Evolutionary conservation across 768 basidiomycete species (phyloP).

Genomic region (Russula olivacea): DNA sequence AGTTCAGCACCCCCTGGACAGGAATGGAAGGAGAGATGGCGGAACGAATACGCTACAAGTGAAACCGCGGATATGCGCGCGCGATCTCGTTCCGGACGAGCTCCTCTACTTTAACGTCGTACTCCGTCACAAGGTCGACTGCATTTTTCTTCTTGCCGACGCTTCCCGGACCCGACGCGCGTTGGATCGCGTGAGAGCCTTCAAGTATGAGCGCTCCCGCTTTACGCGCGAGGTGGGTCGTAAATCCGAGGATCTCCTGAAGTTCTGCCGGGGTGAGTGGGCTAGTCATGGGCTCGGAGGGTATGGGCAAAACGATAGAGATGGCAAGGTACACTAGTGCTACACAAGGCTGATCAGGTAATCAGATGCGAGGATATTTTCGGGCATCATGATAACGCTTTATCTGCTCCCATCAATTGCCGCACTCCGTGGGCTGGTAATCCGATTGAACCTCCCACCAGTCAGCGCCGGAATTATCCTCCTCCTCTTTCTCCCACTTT

Average conservation of each 20-base stretch:
- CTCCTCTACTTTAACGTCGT: conserved; percentile 87
- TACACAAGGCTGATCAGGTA: no score
- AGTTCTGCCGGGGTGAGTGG: conserved; percentile 42
- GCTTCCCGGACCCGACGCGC: conserved; percentile 39
- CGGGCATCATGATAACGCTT: no score
- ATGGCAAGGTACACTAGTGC: no score
- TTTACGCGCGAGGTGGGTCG: conserved; percentile 59
- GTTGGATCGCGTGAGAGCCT: conserved; percentile 69
- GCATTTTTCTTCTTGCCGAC: conserved; percentile 88
- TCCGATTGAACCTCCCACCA: no score
- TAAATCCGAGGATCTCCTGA: conserved; percentile 59
- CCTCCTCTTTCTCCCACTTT: no score
- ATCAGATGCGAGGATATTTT: no score
- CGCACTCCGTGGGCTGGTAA: no score
- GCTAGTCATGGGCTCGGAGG: conserved; percentile 12
- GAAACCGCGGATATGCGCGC: conserved; percentile 62
- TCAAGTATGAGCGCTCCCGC: conserved; percentile 74
- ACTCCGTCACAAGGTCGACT: conserved; percentile 92
- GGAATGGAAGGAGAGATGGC: neutral
- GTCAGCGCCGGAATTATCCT: no score
- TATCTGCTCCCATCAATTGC: no score
- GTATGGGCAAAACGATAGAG: no score
- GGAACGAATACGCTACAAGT: conserved; percentile 49
- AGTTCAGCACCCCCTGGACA: neutral
- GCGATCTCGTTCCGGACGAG: conserved; percentile 67